Evolutionary conservation across 2,329 filamentous ascomycete genomes (phyloP), one percentile per base, ranked within the genome.

Genomic region (Cladosporium cucumerinum): DNA sequence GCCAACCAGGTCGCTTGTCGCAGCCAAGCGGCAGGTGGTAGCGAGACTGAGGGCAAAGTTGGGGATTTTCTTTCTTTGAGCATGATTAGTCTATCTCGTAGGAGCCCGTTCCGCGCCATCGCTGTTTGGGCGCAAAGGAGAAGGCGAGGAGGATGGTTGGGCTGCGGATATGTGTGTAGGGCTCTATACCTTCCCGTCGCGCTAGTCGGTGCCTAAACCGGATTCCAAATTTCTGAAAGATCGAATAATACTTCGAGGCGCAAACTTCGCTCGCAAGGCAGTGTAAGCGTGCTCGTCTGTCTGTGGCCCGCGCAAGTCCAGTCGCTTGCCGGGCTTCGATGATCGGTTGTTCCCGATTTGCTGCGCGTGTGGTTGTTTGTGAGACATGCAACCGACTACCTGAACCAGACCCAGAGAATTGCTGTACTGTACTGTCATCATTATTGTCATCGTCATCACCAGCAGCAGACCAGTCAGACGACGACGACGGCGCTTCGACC

Each of bases 141-240:
- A 30, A 21, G n/a, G 39, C 39, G 39, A 46, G 39, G 26, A 54
- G 26, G 30, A n/a, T 54, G 51, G 51, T 54, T 54, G 26, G 51
- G 28, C 49, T 39, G 32, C 16, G 16, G 16, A 21, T 7, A 28
- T 43, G 55, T 21, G 28, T 36, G 58, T 51, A 61, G 58, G 58
- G 46, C 58, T 61, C 57, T 54, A 61, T 61, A 61, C 39, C 39
- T 46, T 46, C n/a, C 39, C 39, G 30, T 23, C 57, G 48, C 59
- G 59, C 59, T 61, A 61, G 48, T 21, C 30, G 25, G 18, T 26
- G 59, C 59, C 59, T 54, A 61, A 61, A 34, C 46, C 49, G 49
- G 46, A 54, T 55, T 18, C 60, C 49, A 54, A 54, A 55, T 62
- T 62, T 62, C 60, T 62, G 60, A 62, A 49, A 62, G 60, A 62